Evolutionary conservation across 306 rosid species (phyloP), one percentile per base, ranked within the genome.

Genomic region (Medicago arabica): DNA sequence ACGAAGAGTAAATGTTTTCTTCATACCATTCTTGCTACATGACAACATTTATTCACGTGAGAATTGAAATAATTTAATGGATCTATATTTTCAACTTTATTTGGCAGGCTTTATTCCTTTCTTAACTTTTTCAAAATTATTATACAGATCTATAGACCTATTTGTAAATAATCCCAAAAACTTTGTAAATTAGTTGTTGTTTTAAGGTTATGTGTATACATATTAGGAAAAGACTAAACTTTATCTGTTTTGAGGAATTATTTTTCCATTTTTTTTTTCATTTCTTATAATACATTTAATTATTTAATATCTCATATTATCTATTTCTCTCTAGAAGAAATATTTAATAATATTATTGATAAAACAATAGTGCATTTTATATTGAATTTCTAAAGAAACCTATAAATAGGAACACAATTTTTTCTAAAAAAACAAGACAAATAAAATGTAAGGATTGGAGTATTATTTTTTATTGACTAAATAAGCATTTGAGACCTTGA

Each of bases 11-110:
- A 4, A 57, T 57, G 69, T 72, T 63, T 73, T 36, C 21, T 77
- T 67, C 72, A 41, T 8, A 25, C 60, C 17, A 41, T 17, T 50
- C 40, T 17, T 67, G 6, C 69, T 4, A 59, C 16, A 77, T 60
- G 76, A 83, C 78, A 64, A 34, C 8, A 15, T 19, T 53, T 49
- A 21, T 50, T 23, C 74, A 76, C 71, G 76, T 49, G 46, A 19
- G 67, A 16, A 23, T 21, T 9, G 2, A 8, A 28, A 74, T 50
- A 50, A 50, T 50, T 50, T 40, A 13, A n/a, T 54, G 49, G 41
- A 25, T 31, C 50, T 31, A 61, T 9, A 14, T 34, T 70, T 70
- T 11, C n/a, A 17, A 5, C 51, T 21, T 58, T 58, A 21, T 58
- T 58, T 58, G 64, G 64, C 10, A 58, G 38, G 9, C 8, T 58